These are phyloP conservation scores for Aspergillus cavernicola DNA, from an alignment of 495 filamentous ascomycete genomes.

Conservation along the genomic window DNA sequence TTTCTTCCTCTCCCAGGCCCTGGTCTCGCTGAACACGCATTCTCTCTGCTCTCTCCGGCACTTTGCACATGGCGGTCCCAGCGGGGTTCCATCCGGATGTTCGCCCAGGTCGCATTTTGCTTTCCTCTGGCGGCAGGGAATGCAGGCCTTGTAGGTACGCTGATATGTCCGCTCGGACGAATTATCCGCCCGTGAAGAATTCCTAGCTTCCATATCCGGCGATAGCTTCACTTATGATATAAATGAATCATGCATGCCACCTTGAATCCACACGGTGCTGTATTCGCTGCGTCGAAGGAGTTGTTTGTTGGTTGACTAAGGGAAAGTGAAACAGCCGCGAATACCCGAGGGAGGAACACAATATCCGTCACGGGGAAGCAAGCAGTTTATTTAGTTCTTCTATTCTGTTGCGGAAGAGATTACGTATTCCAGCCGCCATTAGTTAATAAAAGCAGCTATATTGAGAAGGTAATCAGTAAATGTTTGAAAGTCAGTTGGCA, in stretches of 20 bases:
- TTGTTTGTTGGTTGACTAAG: neutral
- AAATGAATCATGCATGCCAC: neutral
- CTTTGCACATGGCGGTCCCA: constrained; percentile 87
- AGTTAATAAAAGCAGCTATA: too few species aligned
- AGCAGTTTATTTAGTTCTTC: too few species aligned
- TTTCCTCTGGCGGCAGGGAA: constrained; percentile 46
- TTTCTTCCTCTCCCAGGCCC: constrained; percentile 43
- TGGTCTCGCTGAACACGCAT: constrained; percentile 88
- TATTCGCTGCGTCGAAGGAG: neutral
- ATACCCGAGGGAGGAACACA: constrained; percentile 15
- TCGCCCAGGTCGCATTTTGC: constrained; percentile 44
- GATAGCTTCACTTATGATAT: constrained; percentile 19
- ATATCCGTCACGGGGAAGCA: constrained; percentile 7
- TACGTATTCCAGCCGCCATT: too few species aligned
- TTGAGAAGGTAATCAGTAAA: too few species aligned
- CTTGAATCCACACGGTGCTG: neutral
- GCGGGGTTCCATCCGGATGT: constrained; percentile 73
- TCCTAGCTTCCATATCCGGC: constrained; percentile 36
- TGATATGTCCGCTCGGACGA: constrained; percentile 38
- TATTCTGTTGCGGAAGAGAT: too few species aligned
- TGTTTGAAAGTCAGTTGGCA: neutral
- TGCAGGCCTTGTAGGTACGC: constrained; percentile 49
- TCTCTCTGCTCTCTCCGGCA: constrained; percentile 88
- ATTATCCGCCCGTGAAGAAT: constrained; percentile 26
- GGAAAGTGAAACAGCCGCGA: constrained; percentile 18